Conservation (phyloP, 345 rosid species). For the Acer campestre region DNA sequence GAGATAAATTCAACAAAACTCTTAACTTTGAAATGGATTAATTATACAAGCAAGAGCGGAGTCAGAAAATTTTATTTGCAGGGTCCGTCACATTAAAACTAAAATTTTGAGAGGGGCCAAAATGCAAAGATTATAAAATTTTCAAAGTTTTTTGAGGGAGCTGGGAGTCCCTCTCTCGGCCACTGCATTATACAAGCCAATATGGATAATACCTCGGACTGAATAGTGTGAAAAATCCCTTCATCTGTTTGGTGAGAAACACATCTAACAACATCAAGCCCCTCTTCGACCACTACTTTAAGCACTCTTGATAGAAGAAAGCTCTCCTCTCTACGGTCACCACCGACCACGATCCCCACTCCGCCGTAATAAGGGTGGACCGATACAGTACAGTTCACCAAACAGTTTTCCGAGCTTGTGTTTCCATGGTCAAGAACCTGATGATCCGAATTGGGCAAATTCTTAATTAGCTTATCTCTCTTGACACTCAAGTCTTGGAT, state of each 20-base stretch:
- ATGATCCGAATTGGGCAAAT: background rate
- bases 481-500: conserved; percentile 32
- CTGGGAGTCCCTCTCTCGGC: too few species aligned
- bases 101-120: too few species aligned
- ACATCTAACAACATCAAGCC: conserved; percentile 34
- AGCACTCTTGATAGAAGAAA: conserved; percentile 35
- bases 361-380: conserved; percentile 30
- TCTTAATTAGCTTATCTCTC: conserved; percentile 38
- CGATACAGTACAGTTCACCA: background rate
- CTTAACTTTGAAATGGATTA: background rate
- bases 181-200: too few species aligned
- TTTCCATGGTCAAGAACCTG: background rate
- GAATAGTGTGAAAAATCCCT: conserved; percentile 25
- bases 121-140: too few species aligned
- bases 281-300: conserved; percentile 28
- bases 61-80: background rate
- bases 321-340: conserved; percentile 24
- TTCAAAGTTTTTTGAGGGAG: too few species aligned
- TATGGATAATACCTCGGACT: conserved; percentile 32
- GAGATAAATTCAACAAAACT: background rate
- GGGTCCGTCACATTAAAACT: too few species aligned
- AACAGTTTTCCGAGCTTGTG: background rate
- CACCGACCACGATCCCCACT: conserved; percentile 31
- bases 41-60: too few species aligned
- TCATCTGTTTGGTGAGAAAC: conserved; percentile 25